phyloP scores from a whole-genome alignment of 2,329 filamentous ascomycete genomes.

The Intubia oerlemansii region DNA sequence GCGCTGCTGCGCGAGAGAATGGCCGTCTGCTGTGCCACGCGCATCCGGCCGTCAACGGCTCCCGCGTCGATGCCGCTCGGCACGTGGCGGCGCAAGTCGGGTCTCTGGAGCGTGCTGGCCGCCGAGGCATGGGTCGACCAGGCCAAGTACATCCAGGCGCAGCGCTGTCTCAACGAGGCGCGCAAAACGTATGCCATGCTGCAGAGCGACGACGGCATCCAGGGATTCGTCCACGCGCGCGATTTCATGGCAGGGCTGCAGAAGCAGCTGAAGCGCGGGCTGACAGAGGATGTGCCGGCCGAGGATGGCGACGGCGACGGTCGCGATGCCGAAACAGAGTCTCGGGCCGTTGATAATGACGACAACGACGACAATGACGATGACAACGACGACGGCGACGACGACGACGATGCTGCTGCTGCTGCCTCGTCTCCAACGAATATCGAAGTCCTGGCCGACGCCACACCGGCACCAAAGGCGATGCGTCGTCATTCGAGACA shows the following conservation, averaged over 20 bases:
- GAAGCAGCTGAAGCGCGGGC: constrained; percentile 23
- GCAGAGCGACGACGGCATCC: constrained; percentile 26
- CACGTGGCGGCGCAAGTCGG: constrained; percentile 59
- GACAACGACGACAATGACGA: background rate
- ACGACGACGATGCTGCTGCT: too few relatives aligned
- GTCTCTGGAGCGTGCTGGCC: constrained; percentile 68
- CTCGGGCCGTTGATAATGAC: too few relatives aligned
- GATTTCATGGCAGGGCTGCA: constrained; percentile 31
- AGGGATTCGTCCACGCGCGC: constrained; percentile 26
- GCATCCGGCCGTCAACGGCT: too few relatives aligned
- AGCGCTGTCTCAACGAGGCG: constrained; percentile 54
- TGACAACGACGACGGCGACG: background rate
- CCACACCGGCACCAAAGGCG: too few relatives aligned
- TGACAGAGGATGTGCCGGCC: constrained; percentile 11
- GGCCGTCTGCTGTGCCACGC: constrained; percentile 65
- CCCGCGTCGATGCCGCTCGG: constrained; percentile 47
- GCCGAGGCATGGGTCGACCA: constrained; percentile 68
- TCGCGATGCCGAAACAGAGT: too few relatives aligned
- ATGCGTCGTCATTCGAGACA: too few relatives aligned
- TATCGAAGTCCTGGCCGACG: too few relatives aligned
- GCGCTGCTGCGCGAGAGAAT: constrained; percentile 73
- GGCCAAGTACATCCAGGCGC: constrained; percentile 57
- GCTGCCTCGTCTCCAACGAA: too few relatives aligned
- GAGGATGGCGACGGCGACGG: too few relatives aligned
- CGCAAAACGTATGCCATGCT: constrained; percentile 29